Evolutionary conservation across 1,139 yeast species (phyloP), one percentile per base, ranked within the genome.

Genomic region (Taphrina pruni): DNA sequence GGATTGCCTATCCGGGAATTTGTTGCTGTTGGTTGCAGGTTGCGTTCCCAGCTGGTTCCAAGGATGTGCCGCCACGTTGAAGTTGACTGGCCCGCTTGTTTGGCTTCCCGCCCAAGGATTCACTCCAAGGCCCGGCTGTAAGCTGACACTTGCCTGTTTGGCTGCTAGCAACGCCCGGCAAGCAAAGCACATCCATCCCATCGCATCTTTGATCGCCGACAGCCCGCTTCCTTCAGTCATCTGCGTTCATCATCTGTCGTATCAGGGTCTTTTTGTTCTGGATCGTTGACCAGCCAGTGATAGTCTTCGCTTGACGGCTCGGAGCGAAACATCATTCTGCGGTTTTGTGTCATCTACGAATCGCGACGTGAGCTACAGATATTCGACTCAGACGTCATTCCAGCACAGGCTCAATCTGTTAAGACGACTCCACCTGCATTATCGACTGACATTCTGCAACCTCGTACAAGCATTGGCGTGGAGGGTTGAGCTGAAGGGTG

Each of bases 351-450:
- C 20, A 14, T n/a, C 3, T 45, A n/a, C 48, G 17, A n/a, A 2
- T 17, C 48, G 48, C 48, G 48, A 45, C 48, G 48, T 45, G 48
- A 45, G 12, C 48, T n/a, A 17, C 48, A 45, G 17, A 45, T 6
- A 45, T 45, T 39, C 43, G n/a, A 7, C 48, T 12, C 20, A 12
- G 32, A 26, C 32, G 32, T 26, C 32, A 26, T 26, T 4, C 0
- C 32, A 2, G 4, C 32, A 4, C 32, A 26, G 32, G 32, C 4
- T 26, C 32, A 26, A 26, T 26, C 32, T 26, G 32, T 26, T 4
- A 26, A 4, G 4, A 26, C 32, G 32, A 4, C 32, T 26, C 4
- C 32, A 26, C 4, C 32, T 26, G 32, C 32, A 26, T 2, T 20
- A 14, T 45, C 48, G 48, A n/a, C 20, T 14, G n/a, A 6, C 8